Evolutionary conservation across 352 stramenopile species (phyloP), one percentile per base, ranked within the genome.

Genomic region (Phytopythium cucurbitacearum): DNA sequence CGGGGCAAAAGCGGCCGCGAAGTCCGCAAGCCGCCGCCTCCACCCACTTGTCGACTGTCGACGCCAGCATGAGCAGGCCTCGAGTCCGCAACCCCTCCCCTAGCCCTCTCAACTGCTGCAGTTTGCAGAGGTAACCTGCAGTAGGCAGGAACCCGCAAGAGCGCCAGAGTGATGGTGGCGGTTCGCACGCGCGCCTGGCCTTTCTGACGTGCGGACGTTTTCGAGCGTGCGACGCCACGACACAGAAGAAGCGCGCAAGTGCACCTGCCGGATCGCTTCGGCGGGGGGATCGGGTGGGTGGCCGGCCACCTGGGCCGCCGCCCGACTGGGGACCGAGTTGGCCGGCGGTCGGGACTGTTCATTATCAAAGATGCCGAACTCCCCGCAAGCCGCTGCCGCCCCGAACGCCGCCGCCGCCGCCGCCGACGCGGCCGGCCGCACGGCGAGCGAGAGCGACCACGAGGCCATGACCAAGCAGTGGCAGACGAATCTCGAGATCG

Each of bases 401-500:
- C 48, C 44, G 37, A 13, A 36, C 48, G 48, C 48, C 36, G 47
- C 35, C 47, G 15, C n/a, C 45, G n/a, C 35, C 37, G 35, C 48
- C 37, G 48, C 37, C 21, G 48, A 13, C 13, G 21, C 21, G 21
- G 21, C 21, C 21, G 37, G n/a, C 36, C 36, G 34, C 46, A 3
- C 15, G 4, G 2, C 40, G 37, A 6, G 16, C 48, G 38, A 38
- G 10, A 38, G 38, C 37, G 48, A 39, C 48, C 48, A 53, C 37
- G 48, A 53, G 48, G 39, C 36, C 16, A 53, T 53, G 48, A 53
- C 79, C 61, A 79, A 82, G 64, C 66, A 79, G 66, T 73, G 72
- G 43, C 72, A 82, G 69, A 82, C 66, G 28, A 82, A 82, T 69
- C 72, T 82, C 47, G 72, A 82, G 64, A 82, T 82, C 58, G 72